Percentiles rank a stretch among this genome's conserved stretches.
phyloP scores from a whole-genome alignment of 2,329 filamentous ascomycete genomes.

The Colletotrichum abscissum region DNA sequence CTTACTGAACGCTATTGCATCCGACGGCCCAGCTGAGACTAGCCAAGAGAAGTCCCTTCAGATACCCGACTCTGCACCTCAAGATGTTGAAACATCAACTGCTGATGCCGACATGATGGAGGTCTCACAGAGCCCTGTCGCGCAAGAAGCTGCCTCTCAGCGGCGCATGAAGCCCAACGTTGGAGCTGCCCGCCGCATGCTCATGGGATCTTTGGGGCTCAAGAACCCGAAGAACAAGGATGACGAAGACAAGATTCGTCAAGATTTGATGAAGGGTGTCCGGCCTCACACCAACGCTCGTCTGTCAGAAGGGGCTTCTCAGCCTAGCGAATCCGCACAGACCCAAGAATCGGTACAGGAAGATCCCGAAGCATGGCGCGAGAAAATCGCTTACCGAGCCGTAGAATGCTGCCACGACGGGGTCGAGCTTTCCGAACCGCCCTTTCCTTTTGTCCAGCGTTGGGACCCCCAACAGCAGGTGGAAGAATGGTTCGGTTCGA shows the following conservation, averaged over 20 bases:
- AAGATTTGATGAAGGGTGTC: constrained; percentile 67
- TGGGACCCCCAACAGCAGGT: constrained; percentile 83
- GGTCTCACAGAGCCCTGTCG: neutral
- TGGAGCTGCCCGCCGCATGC: constrained; percentile 72
- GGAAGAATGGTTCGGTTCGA: constrained; percentile 46
- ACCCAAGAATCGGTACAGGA: constrained; percentile 45
- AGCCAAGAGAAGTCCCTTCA: constrained; percentile 5
- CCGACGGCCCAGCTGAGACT: neutral
- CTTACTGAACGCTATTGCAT: constrained; percentile 47
- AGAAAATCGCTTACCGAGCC: constrained; percentile 79
- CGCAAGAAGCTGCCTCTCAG: constrained; percentile 35
- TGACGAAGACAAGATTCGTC: constrained; percentile 73
- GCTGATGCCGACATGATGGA: neutral
- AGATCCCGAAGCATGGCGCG: constrained; percentile 75
- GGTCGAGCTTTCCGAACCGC: constrained; percentile 77
- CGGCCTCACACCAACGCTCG: constrained; percentile 45
- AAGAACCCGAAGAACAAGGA: constrained; percentile 75
- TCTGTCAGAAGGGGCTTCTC: constrained; percentile 34
- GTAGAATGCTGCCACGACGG: constrained; percentile 85
- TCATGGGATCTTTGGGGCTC: constrained; percentile 79
- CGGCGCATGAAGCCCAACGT: constrained; percentile 56
- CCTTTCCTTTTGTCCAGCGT: constrained; percentile 89
- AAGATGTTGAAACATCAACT: neutral
- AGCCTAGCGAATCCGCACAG: constrained; percentile 1
- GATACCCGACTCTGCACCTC: neutral